Evolutionary conservation across 2,329 filamentous ascomycete species (phyloP).

Genomic region (Botrytis fabae): DNA sequence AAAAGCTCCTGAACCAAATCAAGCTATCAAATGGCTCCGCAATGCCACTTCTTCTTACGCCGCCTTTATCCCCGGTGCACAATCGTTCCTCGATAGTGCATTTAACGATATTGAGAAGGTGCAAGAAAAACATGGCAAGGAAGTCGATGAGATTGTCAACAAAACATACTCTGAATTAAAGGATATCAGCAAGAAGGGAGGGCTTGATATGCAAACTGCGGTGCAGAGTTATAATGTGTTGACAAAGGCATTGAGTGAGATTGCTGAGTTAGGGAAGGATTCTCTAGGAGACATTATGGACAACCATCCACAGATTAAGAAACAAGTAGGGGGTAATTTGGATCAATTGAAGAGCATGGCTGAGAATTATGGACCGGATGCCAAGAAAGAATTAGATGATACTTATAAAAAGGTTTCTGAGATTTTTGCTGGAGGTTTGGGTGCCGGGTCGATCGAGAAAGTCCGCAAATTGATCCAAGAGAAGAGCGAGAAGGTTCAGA

Average conservation of each 20-base stretch:
- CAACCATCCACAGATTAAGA: constrained; percentile 72
- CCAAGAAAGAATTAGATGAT: constrained; percentile 72
- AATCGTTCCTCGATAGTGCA: constrained; percentile 64
- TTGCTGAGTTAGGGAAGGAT: constrained; percentile 63
- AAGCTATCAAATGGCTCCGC: constrained; percentile 66
- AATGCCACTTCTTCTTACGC: constrained; percentile 68
- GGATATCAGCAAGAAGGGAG: constrained; percentile 54
- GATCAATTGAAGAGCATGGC: constrained; percentile 69
- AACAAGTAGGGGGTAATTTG: constrained; percentile 67
- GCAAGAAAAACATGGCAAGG: constrained; percentile 64
- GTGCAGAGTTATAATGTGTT: constrained; percentile 62
- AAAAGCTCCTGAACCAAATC: constrained; percentile 63
- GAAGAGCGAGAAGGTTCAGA: constrained; percentile 65
- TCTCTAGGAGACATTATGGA: constrained; percentile 65
- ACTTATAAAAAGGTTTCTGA: constrained; percentile 68
- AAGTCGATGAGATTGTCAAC: constrained; percentile 67
- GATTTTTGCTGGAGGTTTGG: constrained; percentile 62
- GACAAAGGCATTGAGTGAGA: constrained; percentile 58
- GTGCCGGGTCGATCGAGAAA: constrained; percentile 54
- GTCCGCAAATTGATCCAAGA: constrained; percentile 64
- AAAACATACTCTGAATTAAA: constrained; percentile 69
- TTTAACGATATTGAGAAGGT: constrained; percentile 72
- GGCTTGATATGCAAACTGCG: constrained; percentile 63
- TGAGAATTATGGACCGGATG: constrained; percentile 70
- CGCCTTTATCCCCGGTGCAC: constrained; percentile 69